These are phyloP conservation scores for Nemania bipapillata DNA, from an alignment of 2,329 filamentous ascomycete genomes.

Conservation along the genomic window DNA sequence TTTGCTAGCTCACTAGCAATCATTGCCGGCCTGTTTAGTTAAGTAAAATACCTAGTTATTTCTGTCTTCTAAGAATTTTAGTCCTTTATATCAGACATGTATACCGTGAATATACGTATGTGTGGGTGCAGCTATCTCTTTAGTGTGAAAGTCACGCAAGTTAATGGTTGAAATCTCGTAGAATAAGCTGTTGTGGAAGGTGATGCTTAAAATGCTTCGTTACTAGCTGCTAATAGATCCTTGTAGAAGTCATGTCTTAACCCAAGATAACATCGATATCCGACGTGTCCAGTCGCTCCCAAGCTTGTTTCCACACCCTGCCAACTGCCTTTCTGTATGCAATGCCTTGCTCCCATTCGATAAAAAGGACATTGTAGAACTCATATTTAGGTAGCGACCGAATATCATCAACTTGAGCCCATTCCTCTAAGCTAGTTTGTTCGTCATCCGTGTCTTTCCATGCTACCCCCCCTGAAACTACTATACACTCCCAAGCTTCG, in stretches of 20 bases:
- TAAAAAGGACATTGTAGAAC: slow-evolving; percentile 23
- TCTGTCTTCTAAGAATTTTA: too few species aligned
- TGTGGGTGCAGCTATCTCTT: too few species aligned
- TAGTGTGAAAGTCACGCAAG: too few species aligned
- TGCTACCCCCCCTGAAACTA: not conserved
- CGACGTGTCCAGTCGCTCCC: slow-evolving; percentile 10
- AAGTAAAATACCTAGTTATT: too few species aligned
- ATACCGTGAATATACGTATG: too few species aligned
- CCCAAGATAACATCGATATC: slow-evolving; percentile 4
- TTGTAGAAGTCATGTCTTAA: not conserved
- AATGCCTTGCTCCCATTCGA: slow-evolving; percentile 11
- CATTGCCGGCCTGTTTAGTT: too few species aligned
- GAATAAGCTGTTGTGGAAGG: too few species aligned
- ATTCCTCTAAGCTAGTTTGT: slow-evolving; percentile 1
- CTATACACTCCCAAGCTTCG: not conserved
- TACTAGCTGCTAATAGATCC: not conserved
- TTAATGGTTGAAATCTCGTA: too few species aligned
- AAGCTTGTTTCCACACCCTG: slow-evolving; percentile 15
- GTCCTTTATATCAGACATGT: too few species aligned
- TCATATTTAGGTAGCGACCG: not conserved
- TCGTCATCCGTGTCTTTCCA: not conserved
- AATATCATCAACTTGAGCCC: slow-evolving; percentile 5
- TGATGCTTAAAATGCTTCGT: too few species aligned
- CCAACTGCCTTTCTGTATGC: slow-evolving; percentile 24
- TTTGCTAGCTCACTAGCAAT: too few species aligned